These are phyloP conservation scores for Daedaleopsis sinensis DNA, from an alignment of 768 basidiomycete genomes.

Conservation along the genomic window DNA sequence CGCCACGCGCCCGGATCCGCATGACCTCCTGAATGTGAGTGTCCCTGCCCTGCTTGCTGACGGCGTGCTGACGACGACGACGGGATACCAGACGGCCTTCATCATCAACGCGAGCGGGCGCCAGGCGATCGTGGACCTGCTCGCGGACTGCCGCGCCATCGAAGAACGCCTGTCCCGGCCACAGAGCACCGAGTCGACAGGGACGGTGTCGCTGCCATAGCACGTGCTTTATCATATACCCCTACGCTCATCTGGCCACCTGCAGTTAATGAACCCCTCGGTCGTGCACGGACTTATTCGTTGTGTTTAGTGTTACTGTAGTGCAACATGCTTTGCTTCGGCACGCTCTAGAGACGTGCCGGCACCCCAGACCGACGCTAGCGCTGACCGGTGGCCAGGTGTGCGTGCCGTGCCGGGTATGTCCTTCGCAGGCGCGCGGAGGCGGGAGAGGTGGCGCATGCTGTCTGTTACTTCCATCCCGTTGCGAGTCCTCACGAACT, in stretches of 20 bases:
- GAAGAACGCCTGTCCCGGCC: slow-evolving; percentile 45
- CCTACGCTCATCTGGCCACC: slow-evolving; percentile 22
- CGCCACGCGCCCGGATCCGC: slow-evolving; percentile 54
- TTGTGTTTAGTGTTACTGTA: slow-evolving; percentile 22
- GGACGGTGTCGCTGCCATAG: slow-evolving; percentile 32
- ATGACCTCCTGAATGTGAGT: slow-evolving; percentile 61
- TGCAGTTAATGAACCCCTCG: slow-evolving; percentile 26
- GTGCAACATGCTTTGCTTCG: slow-evolving; percentile 20
- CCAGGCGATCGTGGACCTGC: slow-evolving; percentile 63
- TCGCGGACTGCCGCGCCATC: slow-evolving; percentile 67
- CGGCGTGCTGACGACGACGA: neutral
- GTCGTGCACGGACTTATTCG: slow-evolving; percentile 14
- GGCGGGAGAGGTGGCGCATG: no score
- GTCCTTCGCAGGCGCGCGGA: no score
- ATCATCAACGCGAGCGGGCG: slow-evolving; percentile 72
- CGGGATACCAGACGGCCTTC: slow-evolving; percentile 57
- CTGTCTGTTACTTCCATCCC: no score
- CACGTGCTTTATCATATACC: slow-evolving; percentile 25
- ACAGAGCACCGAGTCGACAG: slow-evolving; percentile 30
- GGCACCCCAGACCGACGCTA: no score
- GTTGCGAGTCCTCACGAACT: no score
- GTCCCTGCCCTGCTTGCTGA: neutral
- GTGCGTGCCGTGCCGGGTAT: no score
- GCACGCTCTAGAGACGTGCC: neutral
- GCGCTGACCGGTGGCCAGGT: no score